Conservation (phyloP, 1,139 yeast genomes). For the Schwanniomyces etchellsii region DNA sequence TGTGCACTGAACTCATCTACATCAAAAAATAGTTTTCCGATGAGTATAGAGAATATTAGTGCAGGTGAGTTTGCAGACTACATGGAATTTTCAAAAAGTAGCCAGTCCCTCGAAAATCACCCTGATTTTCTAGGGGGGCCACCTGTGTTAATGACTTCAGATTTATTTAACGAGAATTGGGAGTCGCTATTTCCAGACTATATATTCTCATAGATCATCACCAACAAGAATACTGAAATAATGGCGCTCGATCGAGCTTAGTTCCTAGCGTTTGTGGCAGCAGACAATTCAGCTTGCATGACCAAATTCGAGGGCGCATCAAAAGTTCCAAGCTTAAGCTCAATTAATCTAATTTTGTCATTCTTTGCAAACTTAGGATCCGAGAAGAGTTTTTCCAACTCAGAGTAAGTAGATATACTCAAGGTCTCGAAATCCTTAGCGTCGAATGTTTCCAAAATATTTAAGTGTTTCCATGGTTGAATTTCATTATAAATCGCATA, state of each 20-base stretch:
- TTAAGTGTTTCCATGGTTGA: slow-evolving; percentile 35
- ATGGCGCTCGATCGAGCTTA: neutral
- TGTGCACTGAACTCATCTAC: neutral
- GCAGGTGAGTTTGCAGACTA: slow-evolving; percentile 1
- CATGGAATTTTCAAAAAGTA: neutral
- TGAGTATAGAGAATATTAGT: neutral
- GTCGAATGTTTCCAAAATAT: slow-evolving; percentile 23
- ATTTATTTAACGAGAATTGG: slow-evolving; percentile 47
- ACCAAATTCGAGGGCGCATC: slow-evolving; percentile 33
- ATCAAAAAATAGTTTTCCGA: neutral
- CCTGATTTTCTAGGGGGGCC: slow-evolving; percentile 46
- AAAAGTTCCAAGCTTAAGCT: slow-evolving; percentile 29
- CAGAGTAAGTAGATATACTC: slow-evolving; percentile 21
- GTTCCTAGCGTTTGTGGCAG: slow-evolving; percentile 12
- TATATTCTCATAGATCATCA: slow-evolving; percentile 4
- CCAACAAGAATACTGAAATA: neutral
- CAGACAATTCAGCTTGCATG: slow-evolving; percentile 22
- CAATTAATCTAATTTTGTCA: slow-evolving; percentile 29
- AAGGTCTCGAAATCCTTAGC: slow-evolving; percentile 23
- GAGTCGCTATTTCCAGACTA: slow-evolving; percentile 44
- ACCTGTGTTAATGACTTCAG: slow-evolving; percentile 49
- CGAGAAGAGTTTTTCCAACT: slow-evolving; percentile 20
- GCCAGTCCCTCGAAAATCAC: neutral
- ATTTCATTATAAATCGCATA: slow-evolving; percentile 31
- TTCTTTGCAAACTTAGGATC: slow-evolving; percentile 22